A percentile compares a stretch with the other conserved stretches of the same genome.
Conservation (phyloP, 164 flowering plant genomes). For the Cinnamomum chago region DNA sequence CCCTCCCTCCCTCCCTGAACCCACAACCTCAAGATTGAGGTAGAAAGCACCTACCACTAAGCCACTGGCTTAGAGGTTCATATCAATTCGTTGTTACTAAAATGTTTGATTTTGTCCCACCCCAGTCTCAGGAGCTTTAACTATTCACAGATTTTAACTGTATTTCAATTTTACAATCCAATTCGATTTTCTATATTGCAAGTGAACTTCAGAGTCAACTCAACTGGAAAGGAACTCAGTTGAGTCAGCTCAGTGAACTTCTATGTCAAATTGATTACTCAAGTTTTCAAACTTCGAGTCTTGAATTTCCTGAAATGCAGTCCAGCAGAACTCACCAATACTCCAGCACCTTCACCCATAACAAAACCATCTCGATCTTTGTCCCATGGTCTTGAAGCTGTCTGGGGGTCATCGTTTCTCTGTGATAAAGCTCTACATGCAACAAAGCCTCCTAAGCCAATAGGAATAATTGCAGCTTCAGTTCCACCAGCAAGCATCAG, state of each 20-base stretch:
- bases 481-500: conserved; percentile 96
- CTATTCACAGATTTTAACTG: no score
- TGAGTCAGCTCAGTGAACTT: background rate
- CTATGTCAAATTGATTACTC: background rate
- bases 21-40: no score
- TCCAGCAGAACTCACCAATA: conserved; percentile 52
- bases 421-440: conserved; percentile 98
- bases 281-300: background rate
- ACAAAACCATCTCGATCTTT: conserved; percentile 92
- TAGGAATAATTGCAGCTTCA: conserved; percentile 90
- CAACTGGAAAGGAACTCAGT: background rate
- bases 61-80: no score
- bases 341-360: conserved; percentile 96
- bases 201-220: background rate
- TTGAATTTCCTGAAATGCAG: background rate
- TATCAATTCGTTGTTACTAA: no score
- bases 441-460: conserved; percentile 90
- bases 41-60: no score
- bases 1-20: no score
- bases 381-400: conserved; percentile 99
- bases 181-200: background rate
- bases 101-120: no score
- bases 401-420: conserved; percentile 95
- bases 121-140: no score
- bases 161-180: no score